These are phyloP conservation scores for Stephania japonica DNA, from an alignment of 164 flowering plant species.

Conservation along the genomic window DNA sequence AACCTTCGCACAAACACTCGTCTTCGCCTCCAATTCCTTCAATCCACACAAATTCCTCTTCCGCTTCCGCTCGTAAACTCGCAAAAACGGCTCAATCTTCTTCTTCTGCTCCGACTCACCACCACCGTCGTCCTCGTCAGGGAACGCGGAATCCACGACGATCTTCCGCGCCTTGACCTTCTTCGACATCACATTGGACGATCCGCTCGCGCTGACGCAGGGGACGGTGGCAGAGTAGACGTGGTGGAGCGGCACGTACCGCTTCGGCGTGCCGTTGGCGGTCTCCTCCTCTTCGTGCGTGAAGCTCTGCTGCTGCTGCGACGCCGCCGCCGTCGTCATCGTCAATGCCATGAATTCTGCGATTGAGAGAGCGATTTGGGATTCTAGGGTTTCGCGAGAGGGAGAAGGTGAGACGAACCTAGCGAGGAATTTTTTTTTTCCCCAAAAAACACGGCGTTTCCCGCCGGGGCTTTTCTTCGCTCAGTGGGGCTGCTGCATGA, in stretches of 20 bases:
- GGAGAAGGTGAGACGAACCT: not conserved
- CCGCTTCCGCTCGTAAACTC: slow-evolving; percentile 43
- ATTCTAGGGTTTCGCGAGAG: slow-evolving; percentile 16
- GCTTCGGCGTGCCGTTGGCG: slow-evolving; percentile 38
- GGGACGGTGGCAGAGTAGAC: slow-evolving; percentile 70
- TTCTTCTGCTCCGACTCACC: not conserved
- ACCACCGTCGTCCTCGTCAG: not conserved
- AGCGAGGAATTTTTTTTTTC: not conserved
- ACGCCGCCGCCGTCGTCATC: too few species aligned
- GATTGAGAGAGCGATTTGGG: not conserved
- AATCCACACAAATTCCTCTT: slow-evolving; percentile 20
- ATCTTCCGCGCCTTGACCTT: slow-evolving; percentile 64
- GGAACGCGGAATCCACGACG: slow-evolving; percentile 6
- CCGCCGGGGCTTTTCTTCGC: slow-evolving; percentile 18
- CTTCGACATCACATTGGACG: slow-evolving; percentile 62
- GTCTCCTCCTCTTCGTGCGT: slow-evolving; percentile 27
- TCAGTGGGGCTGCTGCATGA: not conserved
- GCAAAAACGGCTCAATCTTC: slow-evolving; percentile 2
- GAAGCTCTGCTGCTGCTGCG: slow-evolving; percentile 13
- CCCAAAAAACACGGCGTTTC: slow-evolving; percentile 20
- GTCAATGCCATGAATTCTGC: slow-evolving; percentile 16
- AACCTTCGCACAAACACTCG: not conserved
- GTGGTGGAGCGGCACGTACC: slow-evolving; percentile 58
- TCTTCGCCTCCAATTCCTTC: not conserved
- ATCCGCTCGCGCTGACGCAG: slow-evolving; percentile 37